Percentiles rank a stretch among this genome's conserved stretches.
Conservation (phyloP, 345 rosid species). For the Passiflora organensis region DNA sequence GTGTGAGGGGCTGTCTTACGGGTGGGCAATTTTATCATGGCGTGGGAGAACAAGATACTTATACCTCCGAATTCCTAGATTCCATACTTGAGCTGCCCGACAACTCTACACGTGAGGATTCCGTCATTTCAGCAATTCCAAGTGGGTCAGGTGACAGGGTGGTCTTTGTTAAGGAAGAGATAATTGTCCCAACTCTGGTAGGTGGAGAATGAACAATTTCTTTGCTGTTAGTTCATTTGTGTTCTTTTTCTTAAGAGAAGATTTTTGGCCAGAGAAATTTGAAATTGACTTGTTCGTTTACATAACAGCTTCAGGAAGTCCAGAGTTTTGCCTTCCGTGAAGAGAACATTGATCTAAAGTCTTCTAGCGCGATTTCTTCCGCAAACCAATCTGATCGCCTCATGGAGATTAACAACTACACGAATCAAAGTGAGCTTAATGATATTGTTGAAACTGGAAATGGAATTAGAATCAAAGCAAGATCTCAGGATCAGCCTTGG, state of each 20-base stretch:
- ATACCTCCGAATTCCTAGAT: slow-evolving; percentile 36
- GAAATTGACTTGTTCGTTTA: not conserved
- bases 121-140: slow-evolving; percentile 13
- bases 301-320: slow-evolving; percentile 22
- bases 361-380: slow-evolving; percentile 11
- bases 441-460: slow-evolving; percentile 26
- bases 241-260: not conserved
- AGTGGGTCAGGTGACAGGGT: slow-evolving; percentile 6
- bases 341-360: slow-evolving; percentile 3
- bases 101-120: slow-evolving; percentile 15
- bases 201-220: slow-evolving; percentile 16
- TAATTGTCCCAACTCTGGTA: slow-evolving; percentile 18
- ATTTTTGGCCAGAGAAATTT: not conserved
- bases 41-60: slow-evolving; percentile 31
- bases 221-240: not conserved
- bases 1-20: slow-evolving; percentile 2
- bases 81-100: slow-evolving; percentile 35
- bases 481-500: slow-evolving; percentile 24
- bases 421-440: no score
- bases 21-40: no score
- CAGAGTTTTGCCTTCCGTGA: slow-evolving; percentile 4
- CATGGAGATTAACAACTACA: slow-evolving; percentile 1
- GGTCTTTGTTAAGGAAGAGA: slow-evolving; percentile 7
- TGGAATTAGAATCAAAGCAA: slow-evolving; percentile 46
- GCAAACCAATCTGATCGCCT: slow-evolving; percentile 11